phyloP scores from a whole-genome alignment of 306 rosid genomes.

The Dryas alaskensis region DNA sequence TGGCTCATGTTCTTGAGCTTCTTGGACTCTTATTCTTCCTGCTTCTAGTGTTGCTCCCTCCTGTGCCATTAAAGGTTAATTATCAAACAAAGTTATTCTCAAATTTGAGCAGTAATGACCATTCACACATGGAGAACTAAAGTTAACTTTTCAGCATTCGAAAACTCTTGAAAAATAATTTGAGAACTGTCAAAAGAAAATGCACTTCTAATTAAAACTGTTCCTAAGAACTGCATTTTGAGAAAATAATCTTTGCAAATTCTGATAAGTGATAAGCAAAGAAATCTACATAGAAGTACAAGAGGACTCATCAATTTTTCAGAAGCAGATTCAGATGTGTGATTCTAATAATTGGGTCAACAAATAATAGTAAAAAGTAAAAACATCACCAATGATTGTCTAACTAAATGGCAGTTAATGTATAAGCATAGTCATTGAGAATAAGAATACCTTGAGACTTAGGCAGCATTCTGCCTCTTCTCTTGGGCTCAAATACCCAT shows the following conservation, averaged over 20 bases:
- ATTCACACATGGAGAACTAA: not conserved
- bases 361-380: not conserved
- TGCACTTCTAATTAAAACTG: not conserved
- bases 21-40: slow-evolving; percentile 35
- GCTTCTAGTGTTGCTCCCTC: slow-evolving; percentile 62
- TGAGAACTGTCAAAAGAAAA: slow-evolving; percentile 4
- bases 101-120: not conserved
- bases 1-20: slow-evolving; percentile 39
- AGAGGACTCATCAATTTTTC: not conserved
- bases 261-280: not conserved
- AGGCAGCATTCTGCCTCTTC: slow-evolving; percentile 65
- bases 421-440: not conserved
- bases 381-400: not conserved
- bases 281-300: not conserved
- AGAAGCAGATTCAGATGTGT: too few species aligned
- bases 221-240: not conserved
- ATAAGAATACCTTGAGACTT: slow-evolving; percentile 49
- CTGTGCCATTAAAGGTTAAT: slow-evolving; percentile 27
- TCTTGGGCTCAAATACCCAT: slow-evolving; percentile 44
- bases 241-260: not conserved
- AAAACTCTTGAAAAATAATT: not conserved
- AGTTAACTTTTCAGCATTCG: not conserved
- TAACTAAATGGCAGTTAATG: not conserved
- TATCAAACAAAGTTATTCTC: not conserved
- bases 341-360: not conserved